These are phyloP conservation scores for Bassia scoparia DNA, from an alignment of 148 eudicot genomes.

Conservation along the genomic window DNA sequence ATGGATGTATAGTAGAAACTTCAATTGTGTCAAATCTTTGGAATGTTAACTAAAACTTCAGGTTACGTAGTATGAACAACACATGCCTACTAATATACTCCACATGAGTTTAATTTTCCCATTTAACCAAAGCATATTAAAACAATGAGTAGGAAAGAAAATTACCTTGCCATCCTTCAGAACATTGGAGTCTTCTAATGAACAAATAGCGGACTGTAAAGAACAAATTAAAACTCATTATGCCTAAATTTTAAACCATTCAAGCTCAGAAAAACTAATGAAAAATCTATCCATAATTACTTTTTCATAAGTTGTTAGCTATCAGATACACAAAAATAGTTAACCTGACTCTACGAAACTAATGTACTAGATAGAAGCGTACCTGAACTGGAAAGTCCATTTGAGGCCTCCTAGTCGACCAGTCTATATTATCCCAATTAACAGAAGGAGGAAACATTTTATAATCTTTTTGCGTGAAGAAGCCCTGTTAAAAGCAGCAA, in stretches of 20 bases:
- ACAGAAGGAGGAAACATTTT: constrained; percentile 97
- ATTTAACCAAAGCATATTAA: too few species aligned
- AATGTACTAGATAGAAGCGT: neutral
- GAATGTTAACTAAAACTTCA: too few species aligned
- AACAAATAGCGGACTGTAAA: constrained; percentile 77
- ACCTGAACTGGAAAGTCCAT: constrained; percentile 98
- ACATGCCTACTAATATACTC: neutral
- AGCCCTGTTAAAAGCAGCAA: constrained; percentile 52
- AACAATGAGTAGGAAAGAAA: constrained; percentile 8
- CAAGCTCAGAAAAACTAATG: neutral
- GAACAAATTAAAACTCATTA: constrained; percentile 8
- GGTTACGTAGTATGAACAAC: neutral
- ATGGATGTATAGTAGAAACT: too few species aligned
- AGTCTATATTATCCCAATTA: constrained; percentile 84
- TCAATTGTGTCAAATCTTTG: too few species aligned
- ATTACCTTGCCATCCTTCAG: constrained; percentile 75
- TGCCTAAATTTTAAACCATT: neutral
- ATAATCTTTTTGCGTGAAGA: constrained; percentile 94
- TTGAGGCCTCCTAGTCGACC: constrained; percentile 89
- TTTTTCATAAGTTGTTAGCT: too few species aligned
- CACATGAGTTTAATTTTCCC: too few species aligned
- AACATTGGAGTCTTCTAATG: constrained; percentile 64
- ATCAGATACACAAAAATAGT: too few species aligned
- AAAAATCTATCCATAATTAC: neutral
- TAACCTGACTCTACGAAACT: neutral